These are phyloP conservation scores for Hypoxylon rickii DNA, from an alignment of 495 filamentous ascomycete species.

Conservation along the genomic window DNA sequence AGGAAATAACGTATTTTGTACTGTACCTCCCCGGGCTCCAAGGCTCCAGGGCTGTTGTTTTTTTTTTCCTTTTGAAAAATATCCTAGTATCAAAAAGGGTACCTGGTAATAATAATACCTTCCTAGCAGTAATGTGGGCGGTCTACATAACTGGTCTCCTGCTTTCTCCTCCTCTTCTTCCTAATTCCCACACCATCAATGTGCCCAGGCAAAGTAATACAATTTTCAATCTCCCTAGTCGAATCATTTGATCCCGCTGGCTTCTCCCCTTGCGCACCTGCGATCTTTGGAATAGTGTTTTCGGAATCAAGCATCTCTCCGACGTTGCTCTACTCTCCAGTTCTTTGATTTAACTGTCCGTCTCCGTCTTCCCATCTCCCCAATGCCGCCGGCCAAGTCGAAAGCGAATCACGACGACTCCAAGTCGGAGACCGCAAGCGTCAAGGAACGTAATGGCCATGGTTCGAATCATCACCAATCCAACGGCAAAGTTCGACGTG, in stretches of 20 bases:
- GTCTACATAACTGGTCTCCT: conserved; percentile 29
- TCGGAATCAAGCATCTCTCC: conserved; percentile 6
- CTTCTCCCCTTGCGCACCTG: not conserved
- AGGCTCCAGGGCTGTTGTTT: no score
- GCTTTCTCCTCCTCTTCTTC: not conserved
- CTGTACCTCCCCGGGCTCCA: no score
- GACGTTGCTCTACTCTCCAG: conserved; percentile 12
- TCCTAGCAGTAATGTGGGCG: conserved; percentile 27
- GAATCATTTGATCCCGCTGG: not conserved
- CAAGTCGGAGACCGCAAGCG: conserved; percentile 49
- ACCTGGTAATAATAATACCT: not conserved
- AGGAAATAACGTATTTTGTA: conserved; percentile 32
- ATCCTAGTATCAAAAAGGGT: no score
- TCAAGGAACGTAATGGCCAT: conserved; percentile 52
- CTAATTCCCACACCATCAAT: conserved; percentile 21
- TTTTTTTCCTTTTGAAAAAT: no score
- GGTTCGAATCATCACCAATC: conserved; percentile 39
- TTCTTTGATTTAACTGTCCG: conserved; percentile 36
- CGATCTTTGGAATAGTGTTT: conserved; percentile 28
- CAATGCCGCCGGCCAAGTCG: conserved; percentile 39
- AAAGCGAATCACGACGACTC: conserved; percentile 51
- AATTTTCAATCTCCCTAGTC: conserved; percentile 15
- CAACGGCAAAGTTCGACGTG: conserved; percentile 52
- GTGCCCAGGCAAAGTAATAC: conserved; percentile 13
- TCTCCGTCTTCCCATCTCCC: no score